Conservation (phyloP, 164 flowering plant genomes). For the grape (Vitis vinifera) region DNA sequence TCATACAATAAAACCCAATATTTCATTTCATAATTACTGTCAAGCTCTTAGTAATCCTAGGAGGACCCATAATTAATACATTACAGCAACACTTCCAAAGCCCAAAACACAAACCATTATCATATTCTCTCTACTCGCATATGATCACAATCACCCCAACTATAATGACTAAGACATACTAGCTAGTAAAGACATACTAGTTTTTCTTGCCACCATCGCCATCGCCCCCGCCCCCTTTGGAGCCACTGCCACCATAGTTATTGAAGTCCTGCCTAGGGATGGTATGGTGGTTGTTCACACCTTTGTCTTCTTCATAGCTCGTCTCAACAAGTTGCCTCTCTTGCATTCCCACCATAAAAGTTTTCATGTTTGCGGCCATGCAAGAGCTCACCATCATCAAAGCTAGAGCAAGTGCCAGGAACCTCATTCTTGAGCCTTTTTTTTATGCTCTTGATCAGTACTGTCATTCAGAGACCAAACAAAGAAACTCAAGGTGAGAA, state of each 20-base stretch:
- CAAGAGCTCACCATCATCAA: constrained; percentile 11
- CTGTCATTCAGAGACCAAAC: not conserved
- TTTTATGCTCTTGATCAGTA: no score
- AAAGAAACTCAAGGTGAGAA: not conserved
- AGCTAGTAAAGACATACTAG: no score
- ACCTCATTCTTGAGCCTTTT: constrained; percentile 5
- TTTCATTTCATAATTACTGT: no score
- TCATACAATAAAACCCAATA: no score
- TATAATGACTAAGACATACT: no score
- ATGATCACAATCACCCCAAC: no score
- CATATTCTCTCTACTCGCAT: no score
- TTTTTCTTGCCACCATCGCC: not conserved
- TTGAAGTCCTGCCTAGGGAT: constrained; percentile 21
- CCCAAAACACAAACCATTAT: no score
- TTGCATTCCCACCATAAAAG: not conserved
- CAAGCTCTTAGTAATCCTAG: no score
- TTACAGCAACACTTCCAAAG: no score
- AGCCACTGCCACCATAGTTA: constrained; percentile 3
- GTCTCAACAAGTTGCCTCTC: not conserved
- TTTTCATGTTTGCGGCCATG: constrained; percentile 6
- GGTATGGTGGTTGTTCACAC: constrained; percentile 21
- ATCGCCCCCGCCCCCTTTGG: not conserved
- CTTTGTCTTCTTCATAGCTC: not conserved
- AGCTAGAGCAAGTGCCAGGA: constrained; percentile 8
- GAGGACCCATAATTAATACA: no score